Evolutionary conservation across 768 basidiomycete genomes (phyloP).

Genomic region (Podaxis sp.): DNA sequence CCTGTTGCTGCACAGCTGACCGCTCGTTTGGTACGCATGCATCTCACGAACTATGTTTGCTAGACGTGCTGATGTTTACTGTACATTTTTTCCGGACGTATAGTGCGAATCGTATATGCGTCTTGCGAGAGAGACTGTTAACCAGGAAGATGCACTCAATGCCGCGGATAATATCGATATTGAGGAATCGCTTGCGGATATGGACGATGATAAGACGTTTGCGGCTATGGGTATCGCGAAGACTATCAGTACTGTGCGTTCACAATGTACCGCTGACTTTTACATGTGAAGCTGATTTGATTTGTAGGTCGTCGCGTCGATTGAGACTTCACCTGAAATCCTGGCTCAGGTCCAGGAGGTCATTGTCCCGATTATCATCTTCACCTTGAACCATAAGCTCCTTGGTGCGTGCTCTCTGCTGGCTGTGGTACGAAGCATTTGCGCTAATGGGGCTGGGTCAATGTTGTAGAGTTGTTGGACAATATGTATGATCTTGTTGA

Average conservation of each 20-base stretch:
- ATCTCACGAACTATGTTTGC: not conserved
- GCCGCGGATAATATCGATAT: constrained; percentile 46
- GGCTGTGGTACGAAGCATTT: not conserved
- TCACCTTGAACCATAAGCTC: constrained; percentile 75
- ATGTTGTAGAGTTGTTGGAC: constrained; percentile 71
- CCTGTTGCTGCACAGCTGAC: constrained; percentile 85
- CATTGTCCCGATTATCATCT: constrained; percentile 73
- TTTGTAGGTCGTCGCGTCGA: constrained; percentile 66
- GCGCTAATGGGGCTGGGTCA: constrained; percentile 3
- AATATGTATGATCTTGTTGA: constrained; percentile 87
- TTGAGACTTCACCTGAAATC: constrained; percentile 74
- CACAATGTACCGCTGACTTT: too few species aligned
- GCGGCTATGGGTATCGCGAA: constrained; percentile 86
- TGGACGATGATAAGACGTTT: constrained; percentile 85
- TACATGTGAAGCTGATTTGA: not conserved
- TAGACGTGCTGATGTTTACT: not conserved
- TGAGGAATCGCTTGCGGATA: constrained; percentile 52
- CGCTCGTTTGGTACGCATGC: constrained; percentile 62
- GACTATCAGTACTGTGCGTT: constrained; percentile 74
- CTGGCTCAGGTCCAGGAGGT: constrained; percentile 80
- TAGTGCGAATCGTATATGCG: constrained; percentile 85
- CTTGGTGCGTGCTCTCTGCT: constrained; percentile 51
- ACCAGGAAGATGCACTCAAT: constrained; percentile 49
- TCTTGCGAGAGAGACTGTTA: constrained; percentile 66
- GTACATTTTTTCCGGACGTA: not conserved